Evolutionary conservation across 2,329 filamentous ascomycete species (phyloP).

Genomic region (Hypomyces rosellus): DNA sequence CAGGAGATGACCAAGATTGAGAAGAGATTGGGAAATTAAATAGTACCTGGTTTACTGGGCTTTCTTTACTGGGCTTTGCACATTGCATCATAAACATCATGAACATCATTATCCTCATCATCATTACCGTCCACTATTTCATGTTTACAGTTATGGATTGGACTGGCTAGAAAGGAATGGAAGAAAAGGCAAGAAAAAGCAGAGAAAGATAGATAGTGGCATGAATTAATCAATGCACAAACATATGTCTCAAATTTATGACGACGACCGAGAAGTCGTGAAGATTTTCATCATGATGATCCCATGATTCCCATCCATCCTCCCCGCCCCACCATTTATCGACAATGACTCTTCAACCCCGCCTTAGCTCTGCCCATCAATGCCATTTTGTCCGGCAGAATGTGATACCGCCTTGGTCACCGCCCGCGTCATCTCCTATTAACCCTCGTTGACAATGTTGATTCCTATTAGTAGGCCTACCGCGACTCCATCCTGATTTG

Average conservation of each 20-base stretch:
- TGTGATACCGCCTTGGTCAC: constrained; percentile 15
- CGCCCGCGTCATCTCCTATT: constrained; percentile 4
- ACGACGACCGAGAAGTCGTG: background rate
- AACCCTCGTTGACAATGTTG: background rate
- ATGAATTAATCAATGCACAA: background rate
- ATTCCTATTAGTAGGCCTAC: background rate
- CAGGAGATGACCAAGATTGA: constrained; percentile 71
- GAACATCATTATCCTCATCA: too few relatives aligned
- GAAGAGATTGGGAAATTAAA: constrained; percentile 47
- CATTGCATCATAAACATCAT: constrained; percentile 15
- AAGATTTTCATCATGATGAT: background rate
- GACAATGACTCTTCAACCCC: background rate
- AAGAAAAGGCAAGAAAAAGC: too few relatives aligned
- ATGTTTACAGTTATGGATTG: background rate
- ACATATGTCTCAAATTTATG: background rate
- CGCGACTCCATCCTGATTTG: background rate
- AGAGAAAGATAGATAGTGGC: background rate
- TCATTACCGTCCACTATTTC: background rate
- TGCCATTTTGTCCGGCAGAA: constrained; percentile 15
- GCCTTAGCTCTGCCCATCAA: background rate
- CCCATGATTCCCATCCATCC: background rate
- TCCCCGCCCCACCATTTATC: background rate
- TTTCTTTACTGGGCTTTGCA: constrained; percentile 8
- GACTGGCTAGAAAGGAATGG: background rate
- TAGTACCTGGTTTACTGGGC: background rate